These are phyloP conservation scores for Ceratocystis smalleyi DNA, from an alignment of 2,329 filamentous ascomycete genomes.

Conservation along the genomic window DNA sequence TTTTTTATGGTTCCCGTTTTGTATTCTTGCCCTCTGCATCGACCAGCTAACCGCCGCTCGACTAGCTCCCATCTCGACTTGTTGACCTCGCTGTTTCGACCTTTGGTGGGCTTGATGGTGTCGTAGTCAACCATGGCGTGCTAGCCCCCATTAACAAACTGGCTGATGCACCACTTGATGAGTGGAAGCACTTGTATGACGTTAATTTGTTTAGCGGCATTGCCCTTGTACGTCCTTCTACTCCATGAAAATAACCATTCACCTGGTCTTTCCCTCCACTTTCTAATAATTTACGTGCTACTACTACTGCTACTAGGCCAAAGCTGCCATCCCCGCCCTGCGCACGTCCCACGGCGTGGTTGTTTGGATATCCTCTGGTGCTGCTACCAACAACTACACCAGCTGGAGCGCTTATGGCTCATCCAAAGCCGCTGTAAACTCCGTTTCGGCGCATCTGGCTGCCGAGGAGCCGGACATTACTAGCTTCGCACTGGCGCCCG, in stretches of 20 bases:
- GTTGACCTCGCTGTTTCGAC: constrained; percentile 48
- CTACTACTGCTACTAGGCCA: constrained; percentile 35
- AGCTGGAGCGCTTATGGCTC: constrained; percentile 72
- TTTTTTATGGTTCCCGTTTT: not conserved
- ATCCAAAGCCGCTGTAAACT: constrained; percentile 71
- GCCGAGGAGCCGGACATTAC: constrained; percentile 64
- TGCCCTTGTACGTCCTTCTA: constrained; percentile 44
- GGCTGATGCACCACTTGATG: constrained; percentile 48
- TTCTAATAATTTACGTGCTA: not conserved
- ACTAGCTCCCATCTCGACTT: constrained; percentile 33
- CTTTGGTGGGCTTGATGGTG: constrained; percentile 60
- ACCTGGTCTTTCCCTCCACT: not conserved
- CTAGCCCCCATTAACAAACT: constrained; percentile 62
- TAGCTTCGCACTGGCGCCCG: constrained; percentile 58
- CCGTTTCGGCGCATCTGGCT: constrained; percentile 55
- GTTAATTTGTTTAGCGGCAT: constrained; percentile 78
- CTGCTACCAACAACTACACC: constrained; percentile 47
- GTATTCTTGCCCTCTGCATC: not conserved
- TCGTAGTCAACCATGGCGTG: constrained; percentile 79
- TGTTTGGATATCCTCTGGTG: constrained; percentile 67
- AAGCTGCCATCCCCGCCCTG: constrained; percentile 54
- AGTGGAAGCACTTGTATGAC: constrained; percentile 64
- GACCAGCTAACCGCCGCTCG: not conserved
- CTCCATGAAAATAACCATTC: not conserved
- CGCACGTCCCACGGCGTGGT: constrained; percentile 54